Percentiles rank a stretch among this genome's conserved stretches.
Evolutionary conservation across 768 basidiomycete species (phyloP).

Genomic region (Sarcodon aspratus): DNA sequence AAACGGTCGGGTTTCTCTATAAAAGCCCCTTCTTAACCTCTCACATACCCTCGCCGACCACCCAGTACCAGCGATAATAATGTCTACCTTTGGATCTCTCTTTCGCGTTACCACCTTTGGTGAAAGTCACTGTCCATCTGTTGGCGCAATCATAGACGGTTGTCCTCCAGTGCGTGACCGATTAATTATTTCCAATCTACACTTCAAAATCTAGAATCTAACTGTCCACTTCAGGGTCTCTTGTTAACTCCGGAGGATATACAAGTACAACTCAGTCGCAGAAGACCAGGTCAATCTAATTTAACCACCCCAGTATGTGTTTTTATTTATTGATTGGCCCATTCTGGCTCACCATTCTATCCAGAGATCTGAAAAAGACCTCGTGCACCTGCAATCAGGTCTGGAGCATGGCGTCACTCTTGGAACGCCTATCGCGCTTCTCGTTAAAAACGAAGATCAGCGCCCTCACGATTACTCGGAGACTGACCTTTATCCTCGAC

Average conservation of each 20-base stretch:
- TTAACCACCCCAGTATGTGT: conserved; percentile 85
- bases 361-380: conserved; percentile 94
- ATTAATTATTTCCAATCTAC: too few species aligned
- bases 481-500: conserved; percentile 94
- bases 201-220: neutral
- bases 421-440: conserved; percentile 94
- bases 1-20: neutral
- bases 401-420: conserved; percentile 90
- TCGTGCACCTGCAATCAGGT: conserved; percentile 89
- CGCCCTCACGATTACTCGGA: conserved; percentile 97
- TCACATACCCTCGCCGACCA: neutral
- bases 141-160: conserved; percentile 96
- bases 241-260: conserved; percentile 72
- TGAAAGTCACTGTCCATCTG: conserved; percentile 94
- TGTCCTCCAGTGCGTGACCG: conserved; percentile 72
- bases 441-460: conserved; percentile 97
- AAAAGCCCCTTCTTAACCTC: neutral
- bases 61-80: conserved; percentile 18
- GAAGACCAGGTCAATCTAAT: conserved; percentile 92
- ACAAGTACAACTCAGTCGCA: conserved; percentile 81
- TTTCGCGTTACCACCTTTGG: conserved; percentile 97
- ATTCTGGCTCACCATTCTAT: neutral
- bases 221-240: conserved; percentile 49
- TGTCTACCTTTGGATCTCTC: conserved; percentile 89
- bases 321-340: neutral